Evolutionary conservation across 352 stramenopile species (phyloP).

Genomic region (Halophytophthora polymorphica): DNA sequence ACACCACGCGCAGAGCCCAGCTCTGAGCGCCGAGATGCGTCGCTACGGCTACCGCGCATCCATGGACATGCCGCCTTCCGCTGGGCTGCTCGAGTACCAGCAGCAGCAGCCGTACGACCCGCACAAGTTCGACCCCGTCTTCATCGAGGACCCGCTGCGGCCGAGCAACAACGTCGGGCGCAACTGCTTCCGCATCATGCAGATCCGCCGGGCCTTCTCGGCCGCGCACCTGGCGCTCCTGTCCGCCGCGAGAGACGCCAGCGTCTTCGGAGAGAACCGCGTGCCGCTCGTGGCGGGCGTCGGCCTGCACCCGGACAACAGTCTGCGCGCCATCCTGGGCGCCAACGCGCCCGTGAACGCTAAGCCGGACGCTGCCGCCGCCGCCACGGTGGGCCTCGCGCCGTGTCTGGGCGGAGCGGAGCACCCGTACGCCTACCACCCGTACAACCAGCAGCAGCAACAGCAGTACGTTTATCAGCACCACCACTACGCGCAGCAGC

Average conservation of each 20-base stretch:
- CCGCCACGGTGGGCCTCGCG: constrained; percentile 18
- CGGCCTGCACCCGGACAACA: constrained; percentile 74
- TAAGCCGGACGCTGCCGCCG: constrained; percentile 35
- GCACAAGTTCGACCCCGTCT: constrained; percentile 92
- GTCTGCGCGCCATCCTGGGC: constrained; percentile 68
- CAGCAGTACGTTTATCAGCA: constrained; percentile 30
- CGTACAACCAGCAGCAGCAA: constrained; percentile 22
- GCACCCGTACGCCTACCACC: constrained; percentile 23
- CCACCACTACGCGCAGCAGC: constrained; percentile 25
- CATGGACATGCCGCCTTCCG: constrained; percentile 53
- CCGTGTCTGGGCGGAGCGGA: constrained; percentile 21
- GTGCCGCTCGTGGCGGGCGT: constrained; percentile 61
- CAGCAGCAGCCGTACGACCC: constrained; percentile 68
- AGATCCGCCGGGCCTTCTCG: constrained; percentile 80
- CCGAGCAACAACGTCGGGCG: constrained; percentile 94
- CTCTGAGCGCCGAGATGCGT: constrained; percentile 54
- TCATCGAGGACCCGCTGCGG: constrained; percentile 94
- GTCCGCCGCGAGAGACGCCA: constrained; percentile 47
- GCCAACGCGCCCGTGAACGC: constrained; percentile 47
- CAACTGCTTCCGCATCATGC: constrained; percentile 95
- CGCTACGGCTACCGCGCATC: constrained; percentile 70
- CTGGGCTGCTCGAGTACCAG: constrained; percentile 40
- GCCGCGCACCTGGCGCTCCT: constrained; percentile 70
- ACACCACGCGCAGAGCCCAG: constrained; percentile 30
- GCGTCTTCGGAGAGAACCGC: constrained; percentile 56